A percentile compares a stretch with the other conserved stretches of the same genome.
Conservation (phyloP, 2,329 filamentous ascomycete species). For the Emmonsia crescens region DNA sequence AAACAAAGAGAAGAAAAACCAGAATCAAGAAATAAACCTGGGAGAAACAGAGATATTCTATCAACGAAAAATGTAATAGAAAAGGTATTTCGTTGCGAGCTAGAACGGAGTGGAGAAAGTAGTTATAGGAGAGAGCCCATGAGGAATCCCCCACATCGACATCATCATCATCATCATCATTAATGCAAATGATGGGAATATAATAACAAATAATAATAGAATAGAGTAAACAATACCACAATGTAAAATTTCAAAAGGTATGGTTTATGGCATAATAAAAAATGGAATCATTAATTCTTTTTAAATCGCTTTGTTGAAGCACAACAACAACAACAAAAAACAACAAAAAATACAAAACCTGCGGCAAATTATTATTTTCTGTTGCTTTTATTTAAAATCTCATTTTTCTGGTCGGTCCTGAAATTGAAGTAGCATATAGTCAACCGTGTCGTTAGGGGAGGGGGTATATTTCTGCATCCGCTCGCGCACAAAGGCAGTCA, state of each 20-base stretch:
- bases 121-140: neutral
- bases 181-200: neutral
- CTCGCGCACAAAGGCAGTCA: neutral
- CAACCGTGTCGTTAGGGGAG: neutral
- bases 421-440: neutral
- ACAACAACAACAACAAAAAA: neutral
- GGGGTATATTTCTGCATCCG: neutral
- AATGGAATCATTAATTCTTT: neutral
- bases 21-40: neutral
- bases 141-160: neutral
- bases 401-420: neutral
- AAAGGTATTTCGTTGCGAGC: neutral
- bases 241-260: neutral
- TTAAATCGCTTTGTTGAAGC: neutral
- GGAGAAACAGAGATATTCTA: neutral
- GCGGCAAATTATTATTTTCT: neutral
- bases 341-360: neutral
- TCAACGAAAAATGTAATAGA: neutral
- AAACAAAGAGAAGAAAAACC: no score
- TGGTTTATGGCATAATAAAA: neutral
- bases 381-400: neutral
- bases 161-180: neutral
- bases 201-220: neutral
- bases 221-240: neutral
- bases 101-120: neutral